phyloP scores from a whole-genome alignment of 2,329 filamentous ascomycete species.

The Fusarium albosuccineum region DNA sequence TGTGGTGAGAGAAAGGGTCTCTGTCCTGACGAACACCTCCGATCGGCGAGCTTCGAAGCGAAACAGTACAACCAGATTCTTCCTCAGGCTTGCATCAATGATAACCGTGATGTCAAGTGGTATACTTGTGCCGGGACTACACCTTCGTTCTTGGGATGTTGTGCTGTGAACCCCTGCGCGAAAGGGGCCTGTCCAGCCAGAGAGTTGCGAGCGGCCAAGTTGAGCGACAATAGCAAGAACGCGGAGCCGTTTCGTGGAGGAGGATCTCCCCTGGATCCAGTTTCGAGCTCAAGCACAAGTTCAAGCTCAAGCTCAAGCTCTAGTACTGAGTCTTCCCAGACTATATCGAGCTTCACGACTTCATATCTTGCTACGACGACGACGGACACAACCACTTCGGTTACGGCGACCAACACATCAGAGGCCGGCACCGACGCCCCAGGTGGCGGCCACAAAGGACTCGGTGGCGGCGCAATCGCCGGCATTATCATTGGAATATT shows the following conservation, averaged over 20 bases:
- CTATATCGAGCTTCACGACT: not conserved
- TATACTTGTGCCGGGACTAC: constrained; percentile 49
- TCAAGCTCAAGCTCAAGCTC: no score
- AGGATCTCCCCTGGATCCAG: fast-evolving
- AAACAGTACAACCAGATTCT: constrained; percentile 45
- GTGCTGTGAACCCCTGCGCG: constrained; percentile 43
- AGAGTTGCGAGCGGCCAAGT: constrained; percentile 31
- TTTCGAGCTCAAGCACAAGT: not conserved
- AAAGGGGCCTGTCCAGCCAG: constrained; percentile 20
- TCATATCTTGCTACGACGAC: not conserved
- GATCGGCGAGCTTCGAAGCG: constrained; percentile 46
- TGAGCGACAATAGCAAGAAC: constrained; percentile 22
- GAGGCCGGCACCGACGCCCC: not conserved
- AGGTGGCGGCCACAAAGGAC: not conserved
- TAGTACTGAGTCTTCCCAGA: fast-evolving
- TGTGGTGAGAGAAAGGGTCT: constrained; percentile 43
- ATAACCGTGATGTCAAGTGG: constrained; percentile 45
- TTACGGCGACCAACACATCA: fast-evolving
- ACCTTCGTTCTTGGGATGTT: constrained; percentile 57
- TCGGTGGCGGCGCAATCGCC: not conserved
- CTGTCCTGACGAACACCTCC: constrained; percentile 40
- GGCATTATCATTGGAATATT: no score
- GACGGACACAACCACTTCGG: not conserved
- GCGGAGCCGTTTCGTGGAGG: constrained; percentile 1
- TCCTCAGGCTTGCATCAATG: constrained; percentile 49